Percentiles rank a stretch among this genome's conserved stretches.
Evolutionary conservation across 2,329 filamentous ascomycete genomes (phyloP).

Genomic region (Aureobasidium zeae): DNA sequence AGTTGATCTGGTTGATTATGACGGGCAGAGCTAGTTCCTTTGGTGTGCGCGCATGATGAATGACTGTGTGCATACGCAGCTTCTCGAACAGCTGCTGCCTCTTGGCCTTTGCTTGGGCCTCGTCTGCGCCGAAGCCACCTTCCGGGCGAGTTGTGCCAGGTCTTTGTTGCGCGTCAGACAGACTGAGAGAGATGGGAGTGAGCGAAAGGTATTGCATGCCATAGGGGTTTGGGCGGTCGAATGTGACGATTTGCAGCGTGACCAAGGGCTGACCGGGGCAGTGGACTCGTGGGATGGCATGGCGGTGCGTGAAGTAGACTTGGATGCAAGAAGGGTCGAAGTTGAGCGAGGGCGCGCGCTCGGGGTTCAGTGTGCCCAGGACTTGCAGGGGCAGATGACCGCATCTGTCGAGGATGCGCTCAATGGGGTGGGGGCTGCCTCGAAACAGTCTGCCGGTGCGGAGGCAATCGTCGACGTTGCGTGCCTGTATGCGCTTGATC

Average conservation of each 20-base stretch:
- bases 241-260: conserved; percentile 79
- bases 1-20: conserved; percentile 92
- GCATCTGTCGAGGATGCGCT: conserved; percentile 74
- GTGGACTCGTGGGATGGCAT: conserved; percentile 59
- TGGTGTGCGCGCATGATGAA: conserved; percentile 63
- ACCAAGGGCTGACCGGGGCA: conserved; percentile 56
- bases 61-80: conserved; percentile 76
- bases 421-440: conserved; percentile 68
- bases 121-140: conserved; percentile 61
- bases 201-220: conserved; percentile 96
- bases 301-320: conserved; percentile 45
- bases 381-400: conserved; percentile 76
- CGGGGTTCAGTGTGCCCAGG: conserved; percentile 68
- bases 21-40: conserved; percentile 73
- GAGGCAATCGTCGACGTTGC: conserved; percentile 79
- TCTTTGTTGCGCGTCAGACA: conserved; percentile 44
- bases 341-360: conserved; percentile 32
- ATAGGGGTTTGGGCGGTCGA: conserved; percentile 72
- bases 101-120: conserved; percentile 56
- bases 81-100: conserved; percentile 69
- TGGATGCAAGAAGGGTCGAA: conserved; percentile 63
- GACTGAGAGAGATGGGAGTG: conserved; percentile 74
- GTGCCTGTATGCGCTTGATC: conserved; percentile 45
- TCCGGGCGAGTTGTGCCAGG: conserved; percentile 33
- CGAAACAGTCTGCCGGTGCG: conserved; percentile 75